Evolutionary conservation across 352 stramenopile species (phyloP), one percentile per base, ranked within the genome.

Genomic region (Salisapilia sapeloensis): DNA sequence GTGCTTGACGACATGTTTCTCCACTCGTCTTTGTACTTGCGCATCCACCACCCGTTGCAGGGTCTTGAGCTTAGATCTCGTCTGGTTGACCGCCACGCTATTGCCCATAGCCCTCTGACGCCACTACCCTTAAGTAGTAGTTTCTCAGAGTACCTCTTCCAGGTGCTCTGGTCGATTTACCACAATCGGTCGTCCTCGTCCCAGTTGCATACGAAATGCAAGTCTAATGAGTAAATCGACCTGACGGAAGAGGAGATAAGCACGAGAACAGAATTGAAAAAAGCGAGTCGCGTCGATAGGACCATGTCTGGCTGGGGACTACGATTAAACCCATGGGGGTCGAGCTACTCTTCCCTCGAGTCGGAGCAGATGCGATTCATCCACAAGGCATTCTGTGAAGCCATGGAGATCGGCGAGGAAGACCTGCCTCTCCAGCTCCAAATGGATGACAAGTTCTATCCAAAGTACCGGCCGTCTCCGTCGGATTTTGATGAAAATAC

Each of bases 401-500:
- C 69, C 14, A 85, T 85, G 66, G 69, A 89, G 27, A 52, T 75
- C 18, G 75, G 60, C 38, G 69, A 84, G 35, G 71, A 85, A 35
- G 72, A 89, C 53, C 50, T 89, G 38, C 72, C 72, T 18, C 64
- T 65, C 31, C 65, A 76, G 38, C 64, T 89, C 28, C 78, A 82
- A 46, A 85, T 89, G 69, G 69, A 89, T 48, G 72, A 89, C 35
- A 61, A 53, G 39, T 89, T 81, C 36, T 80, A 82, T 41, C 69
- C 72, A 23, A 48, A 64, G 2, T 79, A 82, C 44, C 66, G 69
- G 35, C 72, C 72, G 12, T 71, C 62, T 8, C 62, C 76, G 35
- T 66, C 63, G 19, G 72, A 89, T 38, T 89, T 89, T 44, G 69
- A 85, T 45, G 69, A 89, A 48, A 76, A 89, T 42, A 82, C 72